phyloP scores from a whole-genome alignment of 257 asterid genomes.

The Solanum bulbocastanum region DNA sequence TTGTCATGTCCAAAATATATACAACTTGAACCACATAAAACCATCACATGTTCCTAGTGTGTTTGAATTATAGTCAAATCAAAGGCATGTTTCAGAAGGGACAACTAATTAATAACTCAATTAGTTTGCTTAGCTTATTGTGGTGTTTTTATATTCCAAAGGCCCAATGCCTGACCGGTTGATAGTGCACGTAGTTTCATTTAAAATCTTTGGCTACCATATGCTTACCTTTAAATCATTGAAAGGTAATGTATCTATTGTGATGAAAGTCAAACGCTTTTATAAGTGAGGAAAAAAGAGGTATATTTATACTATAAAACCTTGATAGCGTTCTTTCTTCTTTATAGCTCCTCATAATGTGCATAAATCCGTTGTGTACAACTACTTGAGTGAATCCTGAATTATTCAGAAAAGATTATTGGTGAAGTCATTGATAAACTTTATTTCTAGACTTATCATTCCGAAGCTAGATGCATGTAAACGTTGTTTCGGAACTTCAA shows the following conservation, averaged over 20 bases:
- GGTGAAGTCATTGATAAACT: no score
- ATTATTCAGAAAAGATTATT: no score
- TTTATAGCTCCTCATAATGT: background rate
- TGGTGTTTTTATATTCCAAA: background rate
- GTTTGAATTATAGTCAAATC: background rate
- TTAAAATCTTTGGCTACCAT: background rate
- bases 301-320: background rate
- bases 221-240: background rate
- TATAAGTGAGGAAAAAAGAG: background rate
- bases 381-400: no score
- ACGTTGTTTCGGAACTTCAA: no score
- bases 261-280: background rate
- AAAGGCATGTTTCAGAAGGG: background rate
- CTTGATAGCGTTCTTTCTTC: no score
- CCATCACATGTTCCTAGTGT: background rate
- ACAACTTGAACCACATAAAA: background rate
- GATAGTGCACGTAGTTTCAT: background rate
- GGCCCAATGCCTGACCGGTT: background rate
- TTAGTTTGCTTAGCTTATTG: background rate
- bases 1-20: background rate
- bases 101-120: background rate
- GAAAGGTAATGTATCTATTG: background rate
- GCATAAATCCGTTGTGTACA: no score
- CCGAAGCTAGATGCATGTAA: no score
- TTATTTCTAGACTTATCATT: no score